Evolutionary conservation across 164 flowering plant genomes (phyloP).

Genomic region (Magnolia officinalis): DNA sequence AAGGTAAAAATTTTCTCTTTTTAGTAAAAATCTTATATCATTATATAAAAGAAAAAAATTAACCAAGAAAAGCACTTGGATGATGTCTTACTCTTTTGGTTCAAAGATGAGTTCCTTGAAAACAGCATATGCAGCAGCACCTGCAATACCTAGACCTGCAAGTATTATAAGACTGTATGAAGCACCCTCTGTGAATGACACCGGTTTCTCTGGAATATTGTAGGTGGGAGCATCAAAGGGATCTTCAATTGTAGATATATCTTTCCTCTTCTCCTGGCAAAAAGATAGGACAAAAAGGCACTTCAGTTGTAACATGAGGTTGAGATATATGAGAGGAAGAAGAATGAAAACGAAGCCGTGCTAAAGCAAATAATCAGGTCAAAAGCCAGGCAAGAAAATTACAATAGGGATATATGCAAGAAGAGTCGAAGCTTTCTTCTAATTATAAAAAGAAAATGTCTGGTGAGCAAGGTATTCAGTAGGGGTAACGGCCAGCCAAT

Average conservation of each 20-base stretch:
- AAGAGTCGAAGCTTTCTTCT: not conserved
- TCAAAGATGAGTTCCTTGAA: slow-evolving; percentile 81
- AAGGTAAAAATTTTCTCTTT: not conserved
- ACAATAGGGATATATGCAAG: no score
- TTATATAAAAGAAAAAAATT: not conserved
- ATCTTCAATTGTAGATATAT: slow-evolving; percentile 70
- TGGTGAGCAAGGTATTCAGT: no score
- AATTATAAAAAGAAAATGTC: not conserved
- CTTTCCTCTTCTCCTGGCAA: slow-evolving; percentile 50
- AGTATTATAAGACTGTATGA: slow-evolving; percentile 80
- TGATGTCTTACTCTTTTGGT: slow-evolving; percentile 76
- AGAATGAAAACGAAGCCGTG: not conserved
- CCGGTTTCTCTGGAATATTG: slow-evolving; percentile 94
- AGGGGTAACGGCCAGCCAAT: no score
- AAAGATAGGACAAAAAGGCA: not conserved
- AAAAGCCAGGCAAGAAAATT: not conserved
- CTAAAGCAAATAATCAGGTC: not conserved
- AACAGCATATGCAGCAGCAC: slow-evolving; percentile 80
- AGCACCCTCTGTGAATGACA: slow-evolving; percentile 89
- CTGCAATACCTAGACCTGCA: slow-evolving; percentile 86
- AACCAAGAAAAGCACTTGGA: not conserved
- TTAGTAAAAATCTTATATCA: no score
- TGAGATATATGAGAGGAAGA: not conserved
- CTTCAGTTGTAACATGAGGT: not conserved
- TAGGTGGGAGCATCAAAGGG: slow-evolving; percentile 98